These are phyloP conservation scores for Picea sitchensis DNA, from an alignment of 75 land plant genomes.

Conservation along the genomic window DNA sequence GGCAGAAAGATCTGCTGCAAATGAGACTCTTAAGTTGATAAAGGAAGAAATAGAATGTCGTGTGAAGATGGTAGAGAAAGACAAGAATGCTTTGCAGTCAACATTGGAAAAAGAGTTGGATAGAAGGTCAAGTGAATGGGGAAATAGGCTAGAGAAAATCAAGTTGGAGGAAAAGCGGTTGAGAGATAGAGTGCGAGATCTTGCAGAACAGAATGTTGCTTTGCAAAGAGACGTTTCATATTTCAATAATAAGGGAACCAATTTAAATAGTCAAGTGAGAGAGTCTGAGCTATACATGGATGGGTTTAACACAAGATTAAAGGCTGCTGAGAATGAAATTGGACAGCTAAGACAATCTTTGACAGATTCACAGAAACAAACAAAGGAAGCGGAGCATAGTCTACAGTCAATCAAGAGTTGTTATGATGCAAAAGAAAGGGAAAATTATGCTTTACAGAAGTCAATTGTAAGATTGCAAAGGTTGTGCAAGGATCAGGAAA, in stretches of 20 bases:
- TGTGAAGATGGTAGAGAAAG: conserved; percentile 59
- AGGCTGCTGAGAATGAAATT: conserved; percentile 36
- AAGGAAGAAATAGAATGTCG: conserved; percentile 43
- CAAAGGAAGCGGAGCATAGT: conserved; percentile 41
- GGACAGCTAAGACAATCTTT: conserved; percentile 34
- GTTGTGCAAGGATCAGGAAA: conserved; percentile 84
- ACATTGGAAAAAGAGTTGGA: conserved; percentile 66
- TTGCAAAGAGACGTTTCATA: conserved; percentile 82
- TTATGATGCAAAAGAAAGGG: conserved; percentile 61
- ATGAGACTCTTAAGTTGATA: conserved; percentile 36
- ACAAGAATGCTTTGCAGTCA: conserved; percentile 56
- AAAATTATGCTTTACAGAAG: conserved; percentile 62
- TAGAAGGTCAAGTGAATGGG: conserved; percentile 72
- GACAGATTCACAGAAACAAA: conserved; percentile 31
- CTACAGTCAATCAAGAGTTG: conserved; percentile 27
- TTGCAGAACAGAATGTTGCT: conserved; percentile 84
- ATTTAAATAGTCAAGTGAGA: conserved; percentile 15
- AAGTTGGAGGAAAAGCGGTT: conserved; percentile 71
- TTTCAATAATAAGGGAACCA: conserved; percentile 41
- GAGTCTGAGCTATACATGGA: conserved; percentile 28
- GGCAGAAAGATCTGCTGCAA: conserved; percentile 50
- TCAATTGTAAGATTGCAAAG: conserved; percentile 54
- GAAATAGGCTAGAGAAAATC: conserved; percentile 49
- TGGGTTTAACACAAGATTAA: conserved; percentile 25
- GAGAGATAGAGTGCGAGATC: conserved; percentile 66